Percentiles rank a stretch among this genome's conserved stretches.
Evolutionary conservation across 768 basidiomycete genomes (phyloP).

Genomic region (Scleroderma citrinum): DNA sequence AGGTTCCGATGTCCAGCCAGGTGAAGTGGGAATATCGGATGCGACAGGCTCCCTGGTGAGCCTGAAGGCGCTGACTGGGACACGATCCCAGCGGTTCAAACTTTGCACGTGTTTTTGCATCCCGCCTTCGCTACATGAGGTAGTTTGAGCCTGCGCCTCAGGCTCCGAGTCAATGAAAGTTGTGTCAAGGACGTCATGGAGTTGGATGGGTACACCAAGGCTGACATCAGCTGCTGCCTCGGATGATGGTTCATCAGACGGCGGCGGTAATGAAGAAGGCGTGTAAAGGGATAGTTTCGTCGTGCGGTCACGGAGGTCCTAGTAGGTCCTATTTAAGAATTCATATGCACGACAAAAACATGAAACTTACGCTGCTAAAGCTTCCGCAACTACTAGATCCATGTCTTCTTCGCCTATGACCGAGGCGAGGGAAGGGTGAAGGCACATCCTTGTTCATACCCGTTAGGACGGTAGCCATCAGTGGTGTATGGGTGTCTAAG

Average conservation of each 20-base stretch:
- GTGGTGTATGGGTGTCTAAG: conserved; percentile 9
- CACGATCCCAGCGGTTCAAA: conserved; percentile 66
- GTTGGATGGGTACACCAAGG: conserved; percentile 46
- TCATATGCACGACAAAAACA: conserved; percentile 2
- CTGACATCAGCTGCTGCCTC: conserved; percentile 31
- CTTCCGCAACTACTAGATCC: conserved; percentile 26
- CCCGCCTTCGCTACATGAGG: conserved; percentile 31
- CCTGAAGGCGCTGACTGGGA: conserved; percentile 65
- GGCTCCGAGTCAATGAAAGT: conserved; percentile 62
- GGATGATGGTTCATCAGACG: conserved; percentile 32
- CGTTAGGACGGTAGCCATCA: conserved; percentile 22
- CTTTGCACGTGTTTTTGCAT: conserved; percentile 38
- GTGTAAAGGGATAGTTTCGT: conserved; percentile 30
- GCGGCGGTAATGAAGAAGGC: conserved; percentile 22
- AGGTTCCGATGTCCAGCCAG: conserved; percentile 25
- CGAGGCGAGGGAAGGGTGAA: conserved; percentile 26
- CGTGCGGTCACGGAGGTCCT: conserved; percentile 28
- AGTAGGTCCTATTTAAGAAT: conserved; percentile 13
- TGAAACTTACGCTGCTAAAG: conserved; percentile 31
- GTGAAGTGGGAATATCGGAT: conserved; percentile 24
- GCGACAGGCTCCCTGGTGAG: conserved; percentile 10
- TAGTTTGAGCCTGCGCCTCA: conserved; percentile 26
- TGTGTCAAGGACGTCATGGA: conserved; percentile 74
- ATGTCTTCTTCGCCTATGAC: conserved; percentile 20
- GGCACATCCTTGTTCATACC: conserved; percentile 27